These are phyloP conservation scores for Yarrowia divulgata DNA, from an alignment of 805 yeast species.

Conservation along the genomic window DNA sequence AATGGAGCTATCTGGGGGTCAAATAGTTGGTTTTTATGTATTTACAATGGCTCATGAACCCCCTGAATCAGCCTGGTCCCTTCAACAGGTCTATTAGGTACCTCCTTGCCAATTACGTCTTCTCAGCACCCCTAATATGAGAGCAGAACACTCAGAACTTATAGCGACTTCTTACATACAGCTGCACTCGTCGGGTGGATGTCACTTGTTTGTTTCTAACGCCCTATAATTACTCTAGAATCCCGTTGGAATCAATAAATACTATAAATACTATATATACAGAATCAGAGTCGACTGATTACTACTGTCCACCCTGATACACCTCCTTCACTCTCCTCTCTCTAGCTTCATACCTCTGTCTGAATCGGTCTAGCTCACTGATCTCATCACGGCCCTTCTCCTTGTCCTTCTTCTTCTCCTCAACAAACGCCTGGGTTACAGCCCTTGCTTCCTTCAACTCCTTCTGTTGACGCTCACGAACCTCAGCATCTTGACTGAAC, in stretches of 20 bases:
- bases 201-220: too few species aligned
- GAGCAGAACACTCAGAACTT: too few species aligned
- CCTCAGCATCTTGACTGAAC: conserved; percentile 17
- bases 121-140: too few species aligned
- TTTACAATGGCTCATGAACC: too few species aligned
- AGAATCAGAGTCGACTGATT: not conserved
- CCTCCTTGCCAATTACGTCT: too few species aligned
- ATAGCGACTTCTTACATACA: too few species aligned
- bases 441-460: conserved; percentile 32
- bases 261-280: not conserved
- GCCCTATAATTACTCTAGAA: not conserved
- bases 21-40: too few species aligned
- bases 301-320: not conserved
- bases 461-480: conserved; percentile 7
- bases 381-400: not conserved
- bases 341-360: conserved; percentile 4
- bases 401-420: conserved; percentile 4
- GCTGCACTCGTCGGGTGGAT: too few species aligned
- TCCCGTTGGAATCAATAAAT: not conserved
- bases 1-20: not conserved
- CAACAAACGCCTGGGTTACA: conserved; percentile 12
- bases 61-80: too few species aligned
- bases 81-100: too few species aligned
- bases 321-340: not conserved
- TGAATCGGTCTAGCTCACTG: not conserved